Conservation (phyloP, 768 basidiomycete genomes). For the Panaeolus cyanescens region DNA sequence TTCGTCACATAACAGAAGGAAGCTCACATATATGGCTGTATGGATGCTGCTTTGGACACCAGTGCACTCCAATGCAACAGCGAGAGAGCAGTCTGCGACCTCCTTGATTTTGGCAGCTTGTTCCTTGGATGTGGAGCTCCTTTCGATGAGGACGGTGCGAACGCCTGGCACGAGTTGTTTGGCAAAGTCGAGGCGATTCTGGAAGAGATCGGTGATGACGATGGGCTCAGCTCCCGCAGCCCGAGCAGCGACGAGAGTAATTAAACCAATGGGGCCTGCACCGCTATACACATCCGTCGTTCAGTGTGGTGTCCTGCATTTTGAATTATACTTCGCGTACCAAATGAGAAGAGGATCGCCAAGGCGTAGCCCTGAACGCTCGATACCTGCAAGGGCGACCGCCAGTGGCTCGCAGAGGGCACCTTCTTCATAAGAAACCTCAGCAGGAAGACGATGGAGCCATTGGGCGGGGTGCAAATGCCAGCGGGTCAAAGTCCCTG, state of each 20-base stretch:
- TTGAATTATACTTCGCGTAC: conserved; percentile 28
- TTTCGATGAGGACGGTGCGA: conserved; percentile 55
- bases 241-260: conserved; percentile 61
- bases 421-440: conserved; percentile 68
- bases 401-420: conserved; percentile 68
- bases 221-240: conserved; percentile 74
- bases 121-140: conserved; percentile 45
- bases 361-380: conserved; percentile 63
- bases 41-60: conserved; percentile 65
- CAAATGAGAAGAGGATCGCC: conserved; percentile 66
- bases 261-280: conserved; percentile 68
- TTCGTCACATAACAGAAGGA: not conserved
- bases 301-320: not conserved
- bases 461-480: conserved; percentile 69
- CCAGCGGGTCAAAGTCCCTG: conserved; percentile 66
- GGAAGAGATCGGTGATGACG: conserved; percentile 68
- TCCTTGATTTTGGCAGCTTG: conserved; percentile 54
- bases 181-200: conserved; percentile 67
- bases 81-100: conserved; percentile 49
- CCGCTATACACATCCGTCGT: conserved; percentile 39
- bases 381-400: conserved; percentile 68
- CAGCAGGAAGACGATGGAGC: conserved; percentile 65
- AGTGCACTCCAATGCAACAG: conserved; percentile 63
- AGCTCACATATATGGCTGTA: conserved; percentile 55
- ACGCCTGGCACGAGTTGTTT: conserved; percentile 61